Conservation (phyloP, 768 basidiomycete species). For the Imleria badia region DNA sequence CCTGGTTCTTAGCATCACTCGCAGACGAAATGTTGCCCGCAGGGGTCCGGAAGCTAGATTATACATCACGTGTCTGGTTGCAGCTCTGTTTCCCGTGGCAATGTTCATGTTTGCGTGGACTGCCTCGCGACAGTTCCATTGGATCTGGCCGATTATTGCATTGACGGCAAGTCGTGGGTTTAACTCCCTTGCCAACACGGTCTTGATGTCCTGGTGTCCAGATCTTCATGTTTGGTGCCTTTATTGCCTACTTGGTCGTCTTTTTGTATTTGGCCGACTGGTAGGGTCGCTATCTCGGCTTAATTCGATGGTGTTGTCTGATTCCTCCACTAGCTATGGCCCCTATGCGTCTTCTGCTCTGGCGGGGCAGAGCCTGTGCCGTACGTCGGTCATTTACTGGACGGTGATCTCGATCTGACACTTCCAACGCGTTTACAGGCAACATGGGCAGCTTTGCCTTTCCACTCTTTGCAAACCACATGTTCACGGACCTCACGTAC, state of each 20-base stretch:
- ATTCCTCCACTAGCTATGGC: constrained; percentile 40
- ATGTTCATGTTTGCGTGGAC: constrained; percentile 77
- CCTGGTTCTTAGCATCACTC: constrained; percentile 24
- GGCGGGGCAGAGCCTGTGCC: constrained; percentile 60
- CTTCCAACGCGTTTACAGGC: constrained; percentile 30
- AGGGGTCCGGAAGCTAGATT: constrained; percentile 56
- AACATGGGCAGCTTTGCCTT: constrained; percentile 53
- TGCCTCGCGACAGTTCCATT: constrained; percentile 50
- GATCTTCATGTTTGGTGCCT: constrained; percentile 51
- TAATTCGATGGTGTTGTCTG: not conserved
- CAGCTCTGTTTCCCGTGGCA: constrained; percentile 49
- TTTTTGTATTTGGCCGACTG: constrained; percentile 64
- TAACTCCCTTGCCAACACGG: not conserved
- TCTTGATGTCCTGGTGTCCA: constrained; percentile 13
- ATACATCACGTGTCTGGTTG: constrained; percentile 53
- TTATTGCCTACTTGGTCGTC: constrained; percentile 52
- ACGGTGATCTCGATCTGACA: not conserved
- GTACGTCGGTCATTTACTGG: constrained; percentile 33
- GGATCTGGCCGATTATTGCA: constrained; percentile 46
- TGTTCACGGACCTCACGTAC: constrained; percentile 55
- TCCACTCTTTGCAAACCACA: constrained; percentile 59
- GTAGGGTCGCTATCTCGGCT: constrained; percentile 28
- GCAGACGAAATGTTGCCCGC: constrained; percentile 27
- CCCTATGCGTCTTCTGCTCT: constrained; percentile 65
- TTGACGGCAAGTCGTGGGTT: constrained; percentile 5